Evolutionary conservation across 78 protist genomes (phyloP), one percentile per base, ranked within the genome.

Genomic region (Dictyostelium capitatum): DNA sequence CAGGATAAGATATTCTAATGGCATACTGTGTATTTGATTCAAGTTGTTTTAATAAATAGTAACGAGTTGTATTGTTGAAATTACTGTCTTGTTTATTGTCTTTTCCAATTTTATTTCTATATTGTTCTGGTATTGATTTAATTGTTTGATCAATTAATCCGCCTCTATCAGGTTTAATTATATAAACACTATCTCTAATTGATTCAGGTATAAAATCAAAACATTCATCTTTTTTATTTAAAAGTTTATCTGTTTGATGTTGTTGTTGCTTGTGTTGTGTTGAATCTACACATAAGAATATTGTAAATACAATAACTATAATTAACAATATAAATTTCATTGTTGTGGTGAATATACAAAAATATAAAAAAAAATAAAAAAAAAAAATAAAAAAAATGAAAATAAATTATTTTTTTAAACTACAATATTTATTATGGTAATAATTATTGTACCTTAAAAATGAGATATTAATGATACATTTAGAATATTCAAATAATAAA

Each of bases 1-100:
- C 82, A 37, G 72, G 23, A 57, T 85, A 79, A 17, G 92, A 85
- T 48, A 85, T 85, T 77, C 92, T 73, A 17, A 85, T 59, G 1
- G 92, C 48, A 64, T 85, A 85, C 28, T 51, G 77, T 47, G 83
- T 85, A 75, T 85, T 75, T 41, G 92, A 67, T 75, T 9, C 2
- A 41, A 85, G 51, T 28, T 53, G 30, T 23, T 73, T 11, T 77
- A 85, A 62, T 62, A 57, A 17, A 64, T 75, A 85, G 9, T 74
- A 48, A 37, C 75, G 20, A 32, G 57, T 51, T n/a, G 46, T 54
- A 20, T 82, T 67, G 10, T 70, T 25, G 51, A 64, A 23, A 48
- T 19, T 64, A 20, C 25, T 73, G 43, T 37, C 43, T 37, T 37
- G 43, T 4, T n/a, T 46, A 23, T 20, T 56, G 54, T 37, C 41